Evolutionary conservation across 1,284 basidiomycete species (phyloP), one percentile per base, ranked within the genome.

Genomic region (Rhodotorula sp.): DNA sequence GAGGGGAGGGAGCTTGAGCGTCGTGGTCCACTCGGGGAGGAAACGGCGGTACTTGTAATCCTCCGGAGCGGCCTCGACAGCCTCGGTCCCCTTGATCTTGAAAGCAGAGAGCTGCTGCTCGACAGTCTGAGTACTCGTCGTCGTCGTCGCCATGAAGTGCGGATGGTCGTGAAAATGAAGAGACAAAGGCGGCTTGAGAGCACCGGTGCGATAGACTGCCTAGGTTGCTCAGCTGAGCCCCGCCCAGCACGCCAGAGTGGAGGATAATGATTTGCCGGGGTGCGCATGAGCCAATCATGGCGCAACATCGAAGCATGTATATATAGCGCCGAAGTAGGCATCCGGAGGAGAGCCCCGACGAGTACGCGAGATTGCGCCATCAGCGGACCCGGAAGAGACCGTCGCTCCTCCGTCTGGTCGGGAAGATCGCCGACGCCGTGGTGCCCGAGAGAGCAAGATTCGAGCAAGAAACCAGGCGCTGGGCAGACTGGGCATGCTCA

Each of bases 1-100:
- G 69, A 93, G 83, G 23, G 90, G 87, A 28, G 88, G 87, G 76
- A 88, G 89, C 45, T 81, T 84, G 70, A 87, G 85, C 54, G 80
- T 76, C 61, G 82, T 81, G 64, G 86, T 84, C 79, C 90, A 88
- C 60, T 84, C 80, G 49, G 90, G 90, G n/a, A 90, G 83, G 49
- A 90, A 86, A 79, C 87, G 85, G 14, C 85, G 81, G 79, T 90
- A 90, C 64, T 83, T 83, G 81, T 90, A 90, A 16, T 48, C 10
- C 19, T 52, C 38, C 7, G n/a, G 50, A 5, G 31, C 47, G 34
- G 23, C 55, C 59, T 49, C 48, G 26, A 49, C 49, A 23, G 31
- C 38, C 50, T 49, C 34, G 26, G 49, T 18, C 23, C 61, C 61
- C 23, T n/a, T 54, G 23, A 59, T 49, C 4, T 21, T 21, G 47